Base-by-base conservation (phyloP, 371 early-diverging fungal species). In the Mortierella sp. region DNA sequence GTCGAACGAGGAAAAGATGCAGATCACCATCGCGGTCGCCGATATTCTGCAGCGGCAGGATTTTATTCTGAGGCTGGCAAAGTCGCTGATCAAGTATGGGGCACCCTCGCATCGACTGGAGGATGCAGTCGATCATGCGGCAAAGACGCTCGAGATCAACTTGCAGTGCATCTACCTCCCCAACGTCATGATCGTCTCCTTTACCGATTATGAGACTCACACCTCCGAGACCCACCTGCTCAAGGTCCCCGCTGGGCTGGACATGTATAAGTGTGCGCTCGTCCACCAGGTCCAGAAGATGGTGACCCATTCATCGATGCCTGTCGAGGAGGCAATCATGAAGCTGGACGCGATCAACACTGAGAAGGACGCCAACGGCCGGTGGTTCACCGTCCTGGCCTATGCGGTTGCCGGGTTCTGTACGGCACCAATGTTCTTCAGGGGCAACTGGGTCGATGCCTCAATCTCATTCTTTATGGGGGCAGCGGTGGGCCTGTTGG, bases 41-140 rank as follows among this genome's bases (percentile, higher is more conserved):
- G 89, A 92, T 69, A 92, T 92, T 40, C 84, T 93, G n/a, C 86
- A 90, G 69, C 86, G 91, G 40, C 93, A 93, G 58, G 92, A 93
- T 63, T 91, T 93, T 58, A 79, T 95, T 52, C 87, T 95, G 41
- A 88, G 92, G 68, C 80, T 93, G 24, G 91, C 93, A 24, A 91
- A 92, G 68, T 87, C 90, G 29, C 88, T 94, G 69, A 92, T 93
- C 67, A 87, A 88, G 58, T 92, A 92, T 68, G 96, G 96, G 13
- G 92, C 94, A 13, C 96, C 95, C 8, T 87, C 92, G 13, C 96
- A 95, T 72, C 89, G 96, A 7, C 90, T 95, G 31, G 94, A 94
- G 82, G 88, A 89, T 52, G 90, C 92, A 31, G 81, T 94, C 85
- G 87, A 88, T 53, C 87, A 86, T 63, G 89, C 92, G 2, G 86